Evolutionary conservation across 306 rosid species (phyloP).

Genomic region (Acmispon strigosus): DNA sequence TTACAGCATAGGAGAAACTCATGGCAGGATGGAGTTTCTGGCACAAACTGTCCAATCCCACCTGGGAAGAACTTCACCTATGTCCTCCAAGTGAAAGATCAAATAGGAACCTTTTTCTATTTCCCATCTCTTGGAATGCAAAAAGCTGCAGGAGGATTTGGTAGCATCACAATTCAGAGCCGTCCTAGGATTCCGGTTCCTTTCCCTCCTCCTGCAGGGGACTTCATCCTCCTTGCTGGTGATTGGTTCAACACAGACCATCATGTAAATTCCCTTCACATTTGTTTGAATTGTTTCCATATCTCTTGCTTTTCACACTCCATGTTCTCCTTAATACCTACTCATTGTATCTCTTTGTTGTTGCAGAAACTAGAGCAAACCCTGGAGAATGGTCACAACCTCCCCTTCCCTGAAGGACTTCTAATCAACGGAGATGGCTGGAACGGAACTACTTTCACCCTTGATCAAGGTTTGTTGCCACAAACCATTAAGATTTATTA

Average conservation of each 20-base stretch:
- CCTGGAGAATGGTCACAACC: too few species aligned
- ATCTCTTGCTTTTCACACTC: too few species aligned
- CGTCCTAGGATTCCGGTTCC: conserved; percentile 93
- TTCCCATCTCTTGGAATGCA: conserved; percentile 49
- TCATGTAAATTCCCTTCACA: conserved; percentile 55
- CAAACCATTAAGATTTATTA: too few species aligned
- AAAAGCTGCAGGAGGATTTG: conserved; percentile 41
- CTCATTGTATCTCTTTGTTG: too few species aligned
- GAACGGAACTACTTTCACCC: too few species aligned
- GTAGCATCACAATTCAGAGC: conserved; percentile 69
- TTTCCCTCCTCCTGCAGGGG: conserved; percentile 86
- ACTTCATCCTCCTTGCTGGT: conserved; percentile 71
- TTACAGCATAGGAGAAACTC: conserved; percentile 90
- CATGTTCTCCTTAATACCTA: too few species aligned
- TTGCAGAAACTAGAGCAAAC: too few species aligned
- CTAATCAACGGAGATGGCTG: too few species aligned
- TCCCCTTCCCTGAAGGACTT: too few species aligned
- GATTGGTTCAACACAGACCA: conserved; percentile 85
- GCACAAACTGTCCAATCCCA: conserved; percentile 39
- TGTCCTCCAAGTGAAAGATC: conserved; percentile 35
- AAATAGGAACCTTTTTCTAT: conserved; percentile 46
- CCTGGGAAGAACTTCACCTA: conserved; percentile 44
- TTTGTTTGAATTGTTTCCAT: too few species aligned
- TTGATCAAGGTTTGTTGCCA: too few species aligned
- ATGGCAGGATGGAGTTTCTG: conserved; percentile 52